These are phyloP conservation scores for Metschnikowia orientalis DNA, from an alignment of 805 yeast genomes.

Conservation along the genomic window DNA sequence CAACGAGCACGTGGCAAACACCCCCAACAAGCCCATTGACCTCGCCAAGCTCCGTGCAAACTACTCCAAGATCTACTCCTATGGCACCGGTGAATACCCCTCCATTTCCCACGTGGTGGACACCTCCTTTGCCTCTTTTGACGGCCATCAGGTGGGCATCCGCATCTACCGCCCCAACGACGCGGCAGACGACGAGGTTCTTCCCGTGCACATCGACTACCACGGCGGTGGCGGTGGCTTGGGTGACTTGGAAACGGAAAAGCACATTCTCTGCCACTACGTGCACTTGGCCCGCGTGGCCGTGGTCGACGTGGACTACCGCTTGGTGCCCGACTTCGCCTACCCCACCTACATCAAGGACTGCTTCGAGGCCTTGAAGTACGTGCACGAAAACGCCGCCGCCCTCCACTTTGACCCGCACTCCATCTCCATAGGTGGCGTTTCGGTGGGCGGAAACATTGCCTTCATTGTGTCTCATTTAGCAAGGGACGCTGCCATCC, in stretches of 20 bases:
- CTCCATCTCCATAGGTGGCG: constrained; percentile 24
- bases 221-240: constrained; percentile 36
- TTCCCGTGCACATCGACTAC: constrained; percentile 29
- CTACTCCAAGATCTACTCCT: constrained; percentile 21
- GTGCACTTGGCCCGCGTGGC: constrained; percentile 20
- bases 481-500: constrained; percentile 22
- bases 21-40: constrained; percentile 16
- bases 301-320: constrained; percentile 28
- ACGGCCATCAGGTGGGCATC: constrained; percentile 19
- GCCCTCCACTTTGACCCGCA: constrained; percentile 15
- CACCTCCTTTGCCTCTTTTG: constrained; percentile 15
- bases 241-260: constrained; percentile 28
- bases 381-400: constrained; percentile 20
- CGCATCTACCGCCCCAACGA: constrained; percentile 26
- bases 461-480: constrained; percentile 25
- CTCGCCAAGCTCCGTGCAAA: constrained; percentile 21
- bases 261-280: constrained; percentile 25
- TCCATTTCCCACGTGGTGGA: constrained; percentile 13
- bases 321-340: constrained; percentile 25
- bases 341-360: constrained; percentile 26
- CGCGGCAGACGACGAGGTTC: constrained; percentile 9
- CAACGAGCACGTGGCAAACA: constrained; percentile 22
- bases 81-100: constrained; percentile 23
- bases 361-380: constrained; percentile 25
- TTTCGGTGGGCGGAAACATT: constrained; percentile 25